These are phyloP conservation scores for Fusarium subglutinans DNA, from an alignment of 2,329 filamentous ascomycete genomes.

Conservation along the genomic window DNA sequence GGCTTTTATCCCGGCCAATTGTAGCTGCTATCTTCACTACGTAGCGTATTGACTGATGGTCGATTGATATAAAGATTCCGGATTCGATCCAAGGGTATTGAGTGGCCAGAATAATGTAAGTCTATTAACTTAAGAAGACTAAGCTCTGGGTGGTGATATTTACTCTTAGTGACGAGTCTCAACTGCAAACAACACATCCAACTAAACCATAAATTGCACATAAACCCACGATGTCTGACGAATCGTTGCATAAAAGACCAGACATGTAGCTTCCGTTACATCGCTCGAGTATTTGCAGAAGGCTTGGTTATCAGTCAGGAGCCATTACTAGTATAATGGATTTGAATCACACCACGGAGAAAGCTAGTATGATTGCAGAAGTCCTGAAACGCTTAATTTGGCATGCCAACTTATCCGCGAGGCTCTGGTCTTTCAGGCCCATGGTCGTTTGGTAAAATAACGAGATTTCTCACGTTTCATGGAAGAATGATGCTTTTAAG, in stretches of 20 bases:
- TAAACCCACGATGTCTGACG: neutral
- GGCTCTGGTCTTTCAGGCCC: neutral
- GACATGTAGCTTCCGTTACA: neutral
- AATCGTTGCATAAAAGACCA: rapidly evolving
- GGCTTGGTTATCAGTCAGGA: rapidly evolving
- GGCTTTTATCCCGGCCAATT: neutral
- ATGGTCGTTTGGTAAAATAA: neutral
- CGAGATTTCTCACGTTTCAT: no score
- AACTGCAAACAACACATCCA: no score
- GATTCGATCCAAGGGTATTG: neutral
- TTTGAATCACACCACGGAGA: neutral
- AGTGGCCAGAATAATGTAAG: no score
- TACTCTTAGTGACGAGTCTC: neutral
- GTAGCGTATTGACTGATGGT: neutral
- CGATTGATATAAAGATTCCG: neutral
- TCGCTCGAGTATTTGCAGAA: no score
- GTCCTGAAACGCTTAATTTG: neutral
- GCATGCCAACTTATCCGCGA: neutral
- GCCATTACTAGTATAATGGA: neutral
- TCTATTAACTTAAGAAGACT: no score
- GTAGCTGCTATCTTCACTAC: neutral
- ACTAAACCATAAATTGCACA: neutral
- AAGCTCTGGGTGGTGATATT: neutral
- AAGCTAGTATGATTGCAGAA: neutral
- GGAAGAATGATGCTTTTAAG: neutral